phyloP scores from a whole-genome alignment of 306 rosid species.

The Gleditsia sinensis region DNA sequence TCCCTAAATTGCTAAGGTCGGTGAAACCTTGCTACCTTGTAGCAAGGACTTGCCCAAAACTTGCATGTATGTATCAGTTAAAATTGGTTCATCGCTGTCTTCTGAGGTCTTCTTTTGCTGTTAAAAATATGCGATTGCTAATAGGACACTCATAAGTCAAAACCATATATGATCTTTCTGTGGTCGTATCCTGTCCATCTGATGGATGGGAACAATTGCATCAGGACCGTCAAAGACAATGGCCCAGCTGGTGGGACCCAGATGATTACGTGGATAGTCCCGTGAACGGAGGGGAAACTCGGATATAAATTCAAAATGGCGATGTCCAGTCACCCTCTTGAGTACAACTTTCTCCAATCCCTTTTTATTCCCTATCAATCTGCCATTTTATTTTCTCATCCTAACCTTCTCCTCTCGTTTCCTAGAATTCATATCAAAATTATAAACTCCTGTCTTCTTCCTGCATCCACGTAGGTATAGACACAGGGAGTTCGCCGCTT shows the following conservation, averaged over 20 bases:
- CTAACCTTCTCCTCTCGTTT: conserved; percentile 49
- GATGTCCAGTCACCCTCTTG: conserved; percentile 38
- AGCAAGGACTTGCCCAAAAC: not conserved
- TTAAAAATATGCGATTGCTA: conserved; percentile 9
- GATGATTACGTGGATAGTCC: conserved; percentile 50
- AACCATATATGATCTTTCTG: conserved; percentile 25
- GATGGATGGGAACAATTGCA: conserved; percentile 26
- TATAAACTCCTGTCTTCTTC: conserved; percentile 11
- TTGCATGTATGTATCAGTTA: not conserved
- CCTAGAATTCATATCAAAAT: conserved; percentile 33
- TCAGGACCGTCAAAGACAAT: conserved; percentile 44
- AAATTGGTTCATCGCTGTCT: conserved; percentile 8
- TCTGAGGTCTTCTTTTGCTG: not conserved
- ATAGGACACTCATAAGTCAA: conserved; percentile 39
- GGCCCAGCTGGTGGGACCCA: conserved; percentile 33
- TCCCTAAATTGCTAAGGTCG: conserved; percentile 28
- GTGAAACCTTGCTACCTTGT: conserved; percentile 33
- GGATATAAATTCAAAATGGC: conserved; percentile 47
- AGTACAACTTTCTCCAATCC: conserved; percentile 46
- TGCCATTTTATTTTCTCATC: conserved; percentile 63
- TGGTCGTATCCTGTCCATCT: conserved; percentile 30
- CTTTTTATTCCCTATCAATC: conserved; percentile 59
- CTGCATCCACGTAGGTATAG: conserved; percentile 31
- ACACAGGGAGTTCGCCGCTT: conserved; percentile 30
- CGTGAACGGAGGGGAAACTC: conserved; percentile 30